phyloP scores from a whole-genome alignment of 768 basidiomycete species.

The Tremella fuciformis region DNA sequence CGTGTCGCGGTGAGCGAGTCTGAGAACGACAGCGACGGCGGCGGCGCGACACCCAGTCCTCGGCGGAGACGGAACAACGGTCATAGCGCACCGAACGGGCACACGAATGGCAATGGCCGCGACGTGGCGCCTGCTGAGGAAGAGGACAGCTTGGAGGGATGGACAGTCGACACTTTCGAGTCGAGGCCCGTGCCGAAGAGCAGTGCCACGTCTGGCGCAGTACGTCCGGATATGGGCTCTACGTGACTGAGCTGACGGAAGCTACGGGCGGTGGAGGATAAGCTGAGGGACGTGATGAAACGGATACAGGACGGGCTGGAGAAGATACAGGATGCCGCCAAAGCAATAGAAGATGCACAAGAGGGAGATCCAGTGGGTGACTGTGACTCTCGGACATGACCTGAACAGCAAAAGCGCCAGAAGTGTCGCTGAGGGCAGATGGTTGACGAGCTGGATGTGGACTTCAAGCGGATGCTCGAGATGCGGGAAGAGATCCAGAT shows the following conservation, averaged over 20 bases:
- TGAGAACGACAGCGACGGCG: slow-evolving; percentile 5
- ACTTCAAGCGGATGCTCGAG: slow-evolving; percentile 21
- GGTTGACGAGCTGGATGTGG: slow-evolving; percentile 22
- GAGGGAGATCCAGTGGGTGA: slow-evolving; percentile 26
- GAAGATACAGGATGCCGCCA: slow-evolving; percentile 26
- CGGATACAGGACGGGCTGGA: slow-evolving; percentile 23
- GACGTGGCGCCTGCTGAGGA: slow-evolving; percentile 2
- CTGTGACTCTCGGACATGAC: not conserved
- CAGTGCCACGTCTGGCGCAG: not conserved
- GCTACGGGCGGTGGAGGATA: slow-evolving; percentile 15
- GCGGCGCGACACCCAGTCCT: not conserved
- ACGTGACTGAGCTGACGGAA: not conserved
- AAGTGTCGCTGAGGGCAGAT: slow-evolving; percentile 11
- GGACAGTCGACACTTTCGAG: slow-evolving; percentile 35
- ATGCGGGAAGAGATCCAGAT: slow-evolving; percentile 19
- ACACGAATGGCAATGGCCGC: slow-evolving; percentile 2
- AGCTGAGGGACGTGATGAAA: slow-evolving; percentile 18
- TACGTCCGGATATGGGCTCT: slow-evolving; percentile 2
- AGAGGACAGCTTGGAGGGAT: slow-evolving; percentile 23
- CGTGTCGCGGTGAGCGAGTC: not conserved
- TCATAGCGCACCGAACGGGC: not conserved
- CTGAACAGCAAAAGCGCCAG: not conserved
- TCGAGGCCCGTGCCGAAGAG: slow-evolving; percentile 13
- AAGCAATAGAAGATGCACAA: slow-evolving; percentile 24
- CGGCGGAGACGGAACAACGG: not conserved